A percentile compares a stretch with the other conserved stretches of the same genome.
Evolutionary conservation across 2,329 filamentous ascomycete species (phyloP).

Genomic region (Phialocephala sp.): DNA sequence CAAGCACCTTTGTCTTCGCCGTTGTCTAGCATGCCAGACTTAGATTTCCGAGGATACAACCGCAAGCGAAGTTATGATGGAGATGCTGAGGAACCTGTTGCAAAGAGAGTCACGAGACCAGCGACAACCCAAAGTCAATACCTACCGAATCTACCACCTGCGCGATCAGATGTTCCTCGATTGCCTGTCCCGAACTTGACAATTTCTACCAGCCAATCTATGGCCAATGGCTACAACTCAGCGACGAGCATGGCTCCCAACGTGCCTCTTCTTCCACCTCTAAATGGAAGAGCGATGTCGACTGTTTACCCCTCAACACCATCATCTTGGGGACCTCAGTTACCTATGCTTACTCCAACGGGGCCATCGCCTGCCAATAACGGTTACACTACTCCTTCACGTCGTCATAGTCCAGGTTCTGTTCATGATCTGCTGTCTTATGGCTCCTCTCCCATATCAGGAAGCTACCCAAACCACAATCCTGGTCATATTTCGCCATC

Average conservation of each 20-base stretch:
- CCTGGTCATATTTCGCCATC: conserved; percentile 72
- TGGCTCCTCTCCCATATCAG: conserved; percentile 45
- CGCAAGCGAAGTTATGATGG: conserved; percentile 66
- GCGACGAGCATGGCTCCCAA: conserved; percentile 34
- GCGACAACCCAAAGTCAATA: conserved; percentile 21
- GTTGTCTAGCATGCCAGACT: conserved; percentile 45
- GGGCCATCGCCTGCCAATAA: conserved; percentile 26
- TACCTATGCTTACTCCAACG: conserved; percentile 44
- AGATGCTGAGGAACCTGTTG: conserved; percentile 57
- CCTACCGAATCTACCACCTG: conserved; percentile 24
- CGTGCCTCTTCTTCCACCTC: conserved; percentile 40
- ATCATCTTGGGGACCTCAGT: conserved; percentile 52
- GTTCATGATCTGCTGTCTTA: conserved; percentile 43
- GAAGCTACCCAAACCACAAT: conserved; percentile 51
- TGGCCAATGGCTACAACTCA: conserved; percentile 29
- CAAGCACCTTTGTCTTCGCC: conserved; percentile 42
- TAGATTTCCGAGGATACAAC: conserved; percentile 44
- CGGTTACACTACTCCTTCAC: conserved; percentile 45
- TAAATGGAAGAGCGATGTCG: conserved; percentile 68
- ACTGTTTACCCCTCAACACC: conserved; percentile 69
- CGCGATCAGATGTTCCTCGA: conserved; percentile 52
- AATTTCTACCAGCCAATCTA: conserved; percentile 42
- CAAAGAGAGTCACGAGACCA: conserved; percentile 51
- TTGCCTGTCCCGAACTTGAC: conserved; percentile 76
- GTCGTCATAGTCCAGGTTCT: conserved; percentile 41